phyloP scores from a whole-genome alignment of 1,139 yeast species.

The Citeromyces hawaiiensis region DNA sequence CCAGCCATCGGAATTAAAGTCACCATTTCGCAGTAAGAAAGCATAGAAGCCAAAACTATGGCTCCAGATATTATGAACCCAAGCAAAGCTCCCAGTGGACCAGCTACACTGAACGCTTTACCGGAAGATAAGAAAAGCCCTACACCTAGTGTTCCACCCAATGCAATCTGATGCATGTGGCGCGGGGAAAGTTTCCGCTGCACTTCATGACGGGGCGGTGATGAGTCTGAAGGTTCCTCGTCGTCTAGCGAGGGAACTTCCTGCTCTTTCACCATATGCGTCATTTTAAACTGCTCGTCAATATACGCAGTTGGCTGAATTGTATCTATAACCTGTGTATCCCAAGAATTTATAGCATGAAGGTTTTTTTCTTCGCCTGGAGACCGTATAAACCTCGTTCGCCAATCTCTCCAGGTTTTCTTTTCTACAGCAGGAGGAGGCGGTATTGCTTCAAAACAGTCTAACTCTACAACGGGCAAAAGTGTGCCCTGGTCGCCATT shows the following conservation, averaged over 20 bases:
- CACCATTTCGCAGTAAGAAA: conserved; percentile 78
- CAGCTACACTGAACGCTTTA: conserved; percentile 63
- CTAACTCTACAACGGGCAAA: conserved; percentile 8
- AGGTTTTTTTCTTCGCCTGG: not conserved
- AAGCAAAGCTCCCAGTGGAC: conserved; percentile 68
- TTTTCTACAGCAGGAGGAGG: conserved; percentile 5
- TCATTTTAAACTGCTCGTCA: not conserved
- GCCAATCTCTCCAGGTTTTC: conserved; percentile 2
- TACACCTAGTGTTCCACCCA: conserved; percentile 80
- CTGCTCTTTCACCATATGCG: not conserved
- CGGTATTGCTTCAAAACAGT: conserved; percentile 11
- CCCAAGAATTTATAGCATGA: not conserved
- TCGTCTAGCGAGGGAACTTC: not conserved
- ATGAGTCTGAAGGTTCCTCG: not conserved
- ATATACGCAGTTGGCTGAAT: not conserved
- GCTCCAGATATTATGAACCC: conserved; percentile 60
- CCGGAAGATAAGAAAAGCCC: conserved; percentile 71
- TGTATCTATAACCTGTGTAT: not conserved
- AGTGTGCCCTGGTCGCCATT: conserved; percentile 4
- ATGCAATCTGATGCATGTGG: conserved; percentile 70
- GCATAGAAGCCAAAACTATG: conserved; percentile 55
- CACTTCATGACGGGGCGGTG: conserved; percentile 12
- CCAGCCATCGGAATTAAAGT: conserved; percentile 73
- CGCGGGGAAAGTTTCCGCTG: conserved; percentile 52
- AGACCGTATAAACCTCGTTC: conserved; percentile 1